Conservation (phyloP, 2,329 filamentous ascomycete species). For the Fusarium musae region DNA sequence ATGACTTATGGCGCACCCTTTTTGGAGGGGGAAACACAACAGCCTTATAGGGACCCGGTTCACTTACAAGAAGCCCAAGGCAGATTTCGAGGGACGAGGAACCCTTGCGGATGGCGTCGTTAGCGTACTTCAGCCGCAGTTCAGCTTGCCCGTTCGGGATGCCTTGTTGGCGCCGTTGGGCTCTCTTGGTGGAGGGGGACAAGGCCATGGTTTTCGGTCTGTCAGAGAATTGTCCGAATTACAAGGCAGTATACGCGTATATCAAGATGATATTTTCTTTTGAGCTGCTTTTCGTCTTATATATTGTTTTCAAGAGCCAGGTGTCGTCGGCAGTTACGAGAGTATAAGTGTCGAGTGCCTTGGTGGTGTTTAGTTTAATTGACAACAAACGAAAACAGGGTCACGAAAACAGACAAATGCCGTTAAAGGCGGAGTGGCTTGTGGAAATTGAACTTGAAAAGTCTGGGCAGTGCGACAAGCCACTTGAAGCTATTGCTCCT, state of each 20-base stretch:
- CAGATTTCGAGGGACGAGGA: conserved; percentile 31
- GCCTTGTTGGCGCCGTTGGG: conserved; percentile 20
- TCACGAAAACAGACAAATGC: neutral
- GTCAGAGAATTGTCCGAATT: neutral
- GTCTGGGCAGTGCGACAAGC: conserved; percentile 5
- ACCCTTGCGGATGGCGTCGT: conserved; percentile 33
- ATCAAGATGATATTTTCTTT: too few species aligned
- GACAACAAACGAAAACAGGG: neutral
- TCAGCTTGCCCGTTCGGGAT: conserved; percentile 22
- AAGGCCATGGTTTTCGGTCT: neutral
- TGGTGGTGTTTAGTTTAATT: neutral
- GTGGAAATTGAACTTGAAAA: neutral
- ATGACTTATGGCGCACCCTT: neutral
- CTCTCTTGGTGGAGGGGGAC: conserved; percentile 18
- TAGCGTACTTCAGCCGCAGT: conserved; percentile 43
- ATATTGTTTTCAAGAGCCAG: too few species aligned
- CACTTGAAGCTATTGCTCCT: conserved; percentile 3
- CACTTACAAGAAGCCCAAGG: conserved; percentile 34
- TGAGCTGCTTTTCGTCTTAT: too few species aligned
- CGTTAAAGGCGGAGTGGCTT: neutral
- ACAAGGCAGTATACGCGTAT: fast-evolving
- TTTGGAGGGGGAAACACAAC: neutral
- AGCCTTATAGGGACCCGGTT: conserved; percentile 8
- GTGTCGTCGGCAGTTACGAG: neutral
- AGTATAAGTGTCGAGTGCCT: neutral